A percentile compares a stretch with the other conserved stretches of the same genome.
These are phyloP conservation scores for Bruguiera hainesii DNA, from an alignment of 441 rosid species.

Conservation along the genomic window DNA sequence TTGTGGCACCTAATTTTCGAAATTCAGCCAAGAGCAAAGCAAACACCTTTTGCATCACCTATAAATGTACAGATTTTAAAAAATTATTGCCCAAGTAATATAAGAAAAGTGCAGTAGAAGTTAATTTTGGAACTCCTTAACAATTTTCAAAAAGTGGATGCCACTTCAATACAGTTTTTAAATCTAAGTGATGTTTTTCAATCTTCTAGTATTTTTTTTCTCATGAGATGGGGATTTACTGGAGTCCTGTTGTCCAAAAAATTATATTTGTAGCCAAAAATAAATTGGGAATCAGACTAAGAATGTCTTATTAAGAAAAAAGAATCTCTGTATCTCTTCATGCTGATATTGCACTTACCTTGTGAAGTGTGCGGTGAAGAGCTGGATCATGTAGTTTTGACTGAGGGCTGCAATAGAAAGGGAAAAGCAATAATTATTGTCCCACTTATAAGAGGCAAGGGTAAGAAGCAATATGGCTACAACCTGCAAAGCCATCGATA, in stretches of 20 bases:
- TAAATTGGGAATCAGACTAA: too few species aligned
- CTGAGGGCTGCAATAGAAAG: slow-evolving; percentile 68
- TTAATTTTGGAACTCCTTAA: too few species aligned
- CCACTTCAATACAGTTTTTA: too few species aligned
- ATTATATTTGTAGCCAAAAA: too few species aligned
- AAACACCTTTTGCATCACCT: slow-evolving; percentile 99
- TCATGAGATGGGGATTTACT: too few species aligned
- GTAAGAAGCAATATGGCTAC: slow-evolving; percentile 23
- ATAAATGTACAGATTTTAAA: slow-evolving; percentile 7
- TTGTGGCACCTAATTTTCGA: slow-evolving; percentile 89
- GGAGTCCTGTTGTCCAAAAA: too few species aligned
- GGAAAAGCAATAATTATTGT: slow-evolving; percentile 24
- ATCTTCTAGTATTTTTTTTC: too few species aligned
- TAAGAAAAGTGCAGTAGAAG: background rate
- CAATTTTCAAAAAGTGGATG: too few species aligned
- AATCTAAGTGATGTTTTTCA: too few species aligned
- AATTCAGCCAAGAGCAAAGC: slow-evolving; percentile 87
- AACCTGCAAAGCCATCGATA: slow-evolving; percentile 99
- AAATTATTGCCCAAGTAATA: slow-evolving; percentile 13
- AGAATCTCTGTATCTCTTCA: background rate
- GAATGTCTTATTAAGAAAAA: background rate
- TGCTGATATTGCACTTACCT: slow-evolving; percentile 45
- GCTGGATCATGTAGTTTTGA: slow-evolving; percentile 99
- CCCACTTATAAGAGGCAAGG: slow-evolving; percentile 17
- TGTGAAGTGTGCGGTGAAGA: slow-evolving; percentile 89